These are phyloP conservation scores for Backusella circina DNA, from an alignment of 192 early-diverging fungal species.

Conservation along the genomic window DNA sequence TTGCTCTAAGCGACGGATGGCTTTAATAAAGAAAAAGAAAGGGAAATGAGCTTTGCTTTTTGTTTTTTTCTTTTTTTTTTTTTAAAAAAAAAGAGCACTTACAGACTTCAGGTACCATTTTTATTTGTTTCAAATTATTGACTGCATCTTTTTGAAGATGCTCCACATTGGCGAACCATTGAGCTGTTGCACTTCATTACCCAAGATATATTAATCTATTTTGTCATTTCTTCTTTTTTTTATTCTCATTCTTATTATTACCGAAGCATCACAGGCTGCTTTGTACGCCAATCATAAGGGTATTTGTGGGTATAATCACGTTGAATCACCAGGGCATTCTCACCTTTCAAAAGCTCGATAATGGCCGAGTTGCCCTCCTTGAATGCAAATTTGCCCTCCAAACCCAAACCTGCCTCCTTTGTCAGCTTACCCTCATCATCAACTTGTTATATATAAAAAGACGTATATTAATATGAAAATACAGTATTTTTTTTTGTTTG, in stretches of 20 bases:
- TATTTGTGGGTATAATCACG: slow-evolving; percentile 66
- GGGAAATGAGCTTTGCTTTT: too few relatives aligned
- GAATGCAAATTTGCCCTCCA: slow-evolving; percentile 62
- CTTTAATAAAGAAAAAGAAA: slow-evolving; percentile 5
- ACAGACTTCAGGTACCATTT: slow-evolving; percentile 58
- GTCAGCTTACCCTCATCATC: slow-evolving; percentile 68
- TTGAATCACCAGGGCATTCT: slow-evolving; percentile 43
- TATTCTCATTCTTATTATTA: background rate
- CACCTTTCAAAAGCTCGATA: slow-evolving; percentile 44
- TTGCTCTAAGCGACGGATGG: slow-evolving; percentile 52
- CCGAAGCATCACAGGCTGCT: slow-evolving; percentile 71
- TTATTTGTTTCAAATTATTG: slow-evolving; percentile 48
- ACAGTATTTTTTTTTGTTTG: too few relatives aligned
- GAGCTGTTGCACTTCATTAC: slow-evolving; percentile 61
- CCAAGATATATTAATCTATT: background rate
- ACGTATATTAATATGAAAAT: too few relatives aligned
- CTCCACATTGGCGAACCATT: slow-evolving; percentile 79
- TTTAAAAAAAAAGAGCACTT: background rate
- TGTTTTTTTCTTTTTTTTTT: background rate
- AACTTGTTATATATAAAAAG: slow-evolving; percentile 31
- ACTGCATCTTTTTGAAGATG: slow-evolving; percentile 59
- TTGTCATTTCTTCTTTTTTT: background rate
- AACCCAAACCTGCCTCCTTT: slow-evolving; percentile 52
- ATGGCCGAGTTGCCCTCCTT: slow-evolving; percentile 55
- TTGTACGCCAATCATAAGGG: slow-evolving; percentile 85